These are phyloP conservation scores for Filobasidium floriforme DNA, from an alignment of 768 basidiomycete species.

Conservation along the genomic window DNA sequence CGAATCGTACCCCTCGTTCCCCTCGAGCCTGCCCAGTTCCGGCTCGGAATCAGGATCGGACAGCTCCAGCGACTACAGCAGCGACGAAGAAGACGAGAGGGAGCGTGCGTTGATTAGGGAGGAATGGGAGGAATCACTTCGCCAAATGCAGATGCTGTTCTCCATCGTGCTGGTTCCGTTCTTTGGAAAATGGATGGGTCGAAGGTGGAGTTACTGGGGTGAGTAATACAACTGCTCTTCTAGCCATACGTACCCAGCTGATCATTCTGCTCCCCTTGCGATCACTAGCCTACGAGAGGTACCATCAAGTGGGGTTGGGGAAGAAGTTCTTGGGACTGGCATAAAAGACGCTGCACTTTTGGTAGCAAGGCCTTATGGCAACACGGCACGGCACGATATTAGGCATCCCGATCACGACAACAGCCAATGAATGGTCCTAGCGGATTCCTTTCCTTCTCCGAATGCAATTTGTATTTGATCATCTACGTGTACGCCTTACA, in stretches of 20 bases:
- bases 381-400: too few species aligned
- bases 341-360: neutral
- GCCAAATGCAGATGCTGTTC: constrained; percentile 73
- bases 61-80: constrained; percentile 49
- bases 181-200: constrained; percentile 79
- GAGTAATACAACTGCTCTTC: constrained; percentile 39
- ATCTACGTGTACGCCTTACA: too few species aligned
- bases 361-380: too few species aligned
- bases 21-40: constrained; percentile 8
- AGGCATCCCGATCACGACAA: too few species aligned
- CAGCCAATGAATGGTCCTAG: too few species aligned
- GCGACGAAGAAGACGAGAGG: constrained; percentile 62
- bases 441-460: too few species aligned
- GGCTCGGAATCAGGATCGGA: constrained; percentile 46
- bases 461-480: too few species aligned
- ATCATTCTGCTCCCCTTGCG: neutral
- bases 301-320: constrained; percentile 53
- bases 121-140: constrained; percentile 87
- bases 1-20: constrained; percentile 16
- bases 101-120: constrained; percentile 55
- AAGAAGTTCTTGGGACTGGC: constrained; percentile 50
- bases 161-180: constrained; percentile 74
- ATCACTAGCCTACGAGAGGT: constrained; percentile 15
- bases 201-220: constrained; percentile 82
- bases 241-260: neutral